Base-by-base conservation (phyloP, 495 filamentous ascomycete species). In the Oidiodendron maius region DNA sequence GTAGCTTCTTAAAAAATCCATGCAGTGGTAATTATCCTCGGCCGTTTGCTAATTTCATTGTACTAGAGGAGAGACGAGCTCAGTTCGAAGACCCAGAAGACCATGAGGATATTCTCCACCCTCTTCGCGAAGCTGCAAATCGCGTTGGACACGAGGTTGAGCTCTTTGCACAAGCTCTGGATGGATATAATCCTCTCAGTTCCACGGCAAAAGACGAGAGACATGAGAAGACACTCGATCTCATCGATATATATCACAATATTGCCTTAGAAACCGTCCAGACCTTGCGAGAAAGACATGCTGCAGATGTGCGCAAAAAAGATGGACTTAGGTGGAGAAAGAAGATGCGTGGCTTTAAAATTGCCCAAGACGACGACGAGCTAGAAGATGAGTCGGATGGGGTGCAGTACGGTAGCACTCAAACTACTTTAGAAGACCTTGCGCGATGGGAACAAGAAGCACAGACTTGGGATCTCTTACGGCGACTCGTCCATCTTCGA, bases 391-490 rank as follows among this genome's bases (percentile, higher is more conserved):
- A 58, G 13, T 46, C 44, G 13, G 53, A 58, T 30, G 55, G 48
- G 26, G 21, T 46, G 11, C 30, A 45, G 11, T 54, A 38, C 18
- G 20, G 48, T 15, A 40, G 52, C 12, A 16, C 20, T n/a, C 16
- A 32, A n/a, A 59, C 57, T 11, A 59, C 50, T 17, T 13, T 54
- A 15, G 53, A 59, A 34, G 59, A 63, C 38, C 57, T 85, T 24
- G 67, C 72, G 40, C 67, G 76, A 41, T 78, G 84, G 75, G 74
- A 87, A 58, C 54, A 81, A 38, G 87, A 90, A 62, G 79, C 83
- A 45, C 88, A 93, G 55, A 93, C 88, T 15, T 97, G 93, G 93
- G 82, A 89, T 46, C 71, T 98, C 9, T 66, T 97, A 22, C 76
- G 79, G 20, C 78, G 69, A 12, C 63, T 84, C 40, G 64, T 77